Base-by-base conservation (phyloP, 805 yeast genomes). In the Lipomyces anomalus region DNA sequence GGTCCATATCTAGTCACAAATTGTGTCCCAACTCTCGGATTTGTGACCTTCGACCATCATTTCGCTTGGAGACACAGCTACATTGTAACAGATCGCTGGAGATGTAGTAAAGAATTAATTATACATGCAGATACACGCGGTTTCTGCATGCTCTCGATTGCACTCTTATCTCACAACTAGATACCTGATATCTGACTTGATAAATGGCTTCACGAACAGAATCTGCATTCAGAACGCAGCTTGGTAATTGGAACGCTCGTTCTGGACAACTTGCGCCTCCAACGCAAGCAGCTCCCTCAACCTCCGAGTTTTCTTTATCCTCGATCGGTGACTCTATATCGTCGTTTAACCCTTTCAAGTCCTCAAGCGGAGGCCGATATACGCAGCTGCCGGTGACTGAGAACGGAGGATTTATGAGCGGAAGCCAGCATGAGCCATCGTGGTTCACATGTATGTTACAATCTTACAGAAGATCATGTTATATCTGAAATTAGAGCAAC, bases 301-400 rank as follows among this genome's bases (percentile, higher is more conserved):
- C 39, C 21, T 44, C 47, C 17, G 49, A 40, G 45, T 38, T 52
- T 21, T 42, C 57, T 22, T 21, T 40, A 16, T 22, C 47, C 23
- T 30, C 43, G 11, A 50, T 50, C 39, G 18, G 42, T 11, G 38
- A 40, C 17, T 42, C 52, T 3, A 2, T 50, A 9, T 30, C 38
- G 22, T 24, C 40, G 9, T 35, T 50, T 7, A 50, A 50, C 38
- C 55, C 55, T 30, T 50, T 50, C 45, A 40, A 43, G 37, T 21
- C 35, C 6, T 34, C 23, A 11, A 42, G 46, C 4, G 26, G 35
- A 7, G 34, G 33, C n/a, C 29, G 39, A 5, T 84, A 84, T 61
- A 71, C 73, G 36, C 69, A 81, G 39, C 66, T 85, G 26, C 95
- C 95, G 0, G 61, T 80, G 20, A 73, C 79, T 33, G 77, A 75